Percentiles rank a stretch among this genome's conserved stretches.
Conservation (phyloP, 2,329 filamentous ascomycete species). For the Sporothrix euskadiensis region DNA sequence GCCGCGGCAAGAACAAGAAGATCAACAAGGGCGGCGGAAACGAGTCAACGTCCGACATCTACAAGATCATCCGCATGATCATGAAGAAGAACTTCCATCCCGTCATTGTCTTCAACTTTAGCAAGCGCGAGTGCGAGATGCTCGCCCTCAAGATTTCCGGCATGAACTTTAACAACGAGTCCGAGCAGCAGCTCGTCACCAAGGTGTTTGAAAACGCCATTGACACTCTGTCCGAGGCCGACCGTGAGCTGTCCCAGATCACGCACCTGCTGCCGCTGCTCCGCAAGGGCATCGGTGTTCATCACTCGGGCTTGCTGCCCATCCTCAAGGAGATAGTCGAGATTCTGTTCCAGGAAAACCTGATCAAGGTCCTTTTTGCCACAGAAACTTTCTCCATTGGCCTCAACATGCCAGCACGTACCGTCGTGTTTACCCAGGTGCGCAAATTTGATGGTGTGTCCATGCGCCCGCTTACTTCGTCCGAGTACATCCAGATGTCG, state of each 20-base stretch:
- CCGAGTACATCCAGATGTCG: conserved; percentile 98
- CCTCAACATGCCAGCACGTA: conserved; percentile 98
- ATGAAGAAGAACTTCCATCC: conserved; percentile 97
- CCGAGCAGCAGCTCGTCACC: conserved; percentile 89
- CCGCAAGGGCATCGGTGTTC: conserved; percentile 89
- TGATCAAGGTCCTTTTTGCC: conserved; percentile 97
- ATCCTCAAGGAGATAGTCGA: conserved; percentile 99
- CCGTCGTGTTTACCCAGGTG: conserved; percentile 96
- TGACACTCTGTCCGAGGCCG: conserved; percentile 87
- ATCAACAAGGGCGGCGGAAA: conserved; percentile 77
- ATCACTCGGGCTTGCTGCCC: conserved; percentile 91
- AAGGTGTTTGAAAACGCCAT: conserved; percentile 95
- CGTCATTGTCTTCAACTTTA: conserved; percentile 99
- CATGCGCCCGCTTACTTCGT: conserved; percentile 82
- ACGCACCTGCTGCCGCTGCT: conserved; percentile 84
- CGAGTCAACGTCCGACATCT: conserved; percentile 75
- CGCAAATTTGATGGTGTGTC: conserved; percentile 88
- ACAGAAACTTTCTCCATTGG: conserved; percentile 99
- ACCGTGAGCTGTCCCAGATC: conserved; percentile 86
- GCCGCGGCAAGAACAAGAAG: conserved; percentile 89
- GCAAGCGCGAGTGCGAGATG: conserved; percentile 93
- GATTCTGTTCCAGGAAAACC: conserved; percentile 95
- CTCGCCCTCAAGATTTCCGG: conserved; percentile 84
- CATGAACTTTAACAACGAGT: conserved; percentile 93
- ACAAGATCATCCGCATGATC: conserved; percentile 98